Evolutionary conservation across 2,329 filamentous ascomycete genomes (phyloP).

Genomic region (Fusarium sp.): DNA sequence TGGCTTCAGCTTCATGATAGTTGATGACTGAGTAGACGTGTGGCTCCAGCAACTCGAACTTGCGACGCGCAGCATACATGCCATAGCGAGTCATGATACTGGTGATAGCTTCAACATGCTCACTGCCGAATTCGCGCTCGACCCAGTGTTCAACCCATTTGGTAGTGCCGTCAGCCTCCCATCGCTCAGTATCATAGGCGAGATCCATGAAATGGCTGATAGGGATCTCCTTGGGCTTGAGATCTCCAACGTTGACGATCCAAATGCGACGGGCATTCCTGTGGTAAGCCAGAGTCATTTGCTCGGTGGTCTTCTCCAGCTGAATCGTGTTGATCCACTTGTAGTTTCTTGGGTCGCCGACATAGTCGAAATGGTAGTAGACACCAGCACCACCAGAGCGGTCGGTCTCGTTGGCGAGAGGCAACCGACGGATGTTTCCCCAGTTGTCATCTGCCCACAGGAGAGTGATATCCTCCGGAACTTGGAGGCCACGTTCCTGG

Average conservation of each 20-base stretch:
- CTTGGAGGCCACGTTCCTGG: conserved; percentile 67
- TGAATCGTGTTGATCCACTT: conserved; percentile 67
- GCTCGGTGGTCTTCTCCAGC: conserved; percentile 47
- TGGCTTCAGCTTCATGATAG: conserved; percentile 68
- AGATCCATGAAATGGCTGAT: conserved; percentile 67
- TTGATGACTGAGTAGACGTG: conserved; percentile 67
- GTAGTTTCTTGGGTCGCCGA: conserved; percentile 69
- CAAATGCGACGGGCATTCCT: conserved; percentile 64
- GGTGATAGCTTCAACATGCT: conserved; percentile 59
- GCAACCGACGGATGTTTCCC: conserved; percentile 69
- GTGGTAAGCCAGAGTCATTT: conserved; percentile 62
- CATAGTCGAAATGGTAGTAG: conserved; percentile 71
- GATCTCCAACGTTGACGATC: conserved; percentile 72
- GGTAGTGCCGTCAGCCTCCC: conserved; percentile 52
- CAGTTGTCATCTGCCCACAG: conserved; percentile 74
- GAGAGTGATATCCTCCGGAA: conserved; percentile 71
- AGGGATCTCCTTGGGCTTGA: conserved; percentile 68
- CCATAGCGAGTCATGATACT: conserved; percentile 58
- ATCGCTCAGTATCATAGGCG: conserved; percentile 63
- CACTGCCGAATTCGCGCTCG: conserved; percentile 61
- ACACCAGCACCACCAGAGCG: conserved; percentile 69
- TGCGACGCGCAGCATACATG: conserved; percentile 66
- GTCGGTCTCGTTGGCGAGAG: conserved; percentile 62
- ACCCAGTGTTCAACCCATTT: conserved; percentile 57
- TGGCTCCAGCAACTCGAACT: conserved; percentile 69